These are phyloP conservation scores for Gynandropsis gynandra DNA, from an alignment of 345 rosid species.

Conservation along the genomic window DNA sequence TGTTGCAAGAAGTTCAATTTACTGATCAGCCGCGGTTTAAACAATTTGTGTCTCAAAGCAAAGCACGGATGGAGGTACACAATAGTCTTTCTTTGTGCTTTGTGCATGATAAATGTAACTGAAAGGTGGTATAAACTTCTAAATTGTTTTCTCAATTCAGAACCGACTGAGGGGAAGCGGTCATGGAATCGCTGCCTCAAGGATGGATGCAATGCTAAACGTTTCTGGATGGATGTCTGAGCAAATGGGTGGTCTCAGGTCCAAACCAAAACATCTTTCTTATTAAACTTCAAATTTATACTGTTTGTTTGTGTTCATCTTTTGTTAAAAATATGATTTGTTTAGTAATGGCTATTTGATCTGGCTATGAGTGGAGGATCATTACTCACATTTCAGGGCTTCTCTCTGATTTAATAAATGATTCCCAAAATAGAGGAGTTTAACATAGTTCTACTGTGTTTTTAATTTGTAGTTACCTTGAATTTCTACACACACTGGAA, in stretches of 20 bases:
- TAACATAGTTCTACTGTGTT: constrained; percentile 9
- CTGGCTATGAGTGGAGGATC: constrained; percentile 1
- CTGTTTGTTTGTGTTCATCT: neutral
- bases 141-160: constrained; percentile 31
- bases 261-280: constrained; percentile 14
- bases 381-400: neutral
- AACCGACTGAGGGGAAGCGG: constrained; percentile 91
- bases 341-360: neutral
- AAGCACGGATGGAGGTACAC: constrained; percentile 93
- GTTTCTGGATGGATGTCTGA: constrained; percentile 94
- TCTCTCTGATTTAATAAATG: neutral
- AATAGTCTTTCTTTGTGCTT: constrained; percentile 3
- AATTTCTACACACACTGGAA: constrained; percentile 67
- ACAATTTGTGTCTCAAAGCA: constrained; percentile 96
- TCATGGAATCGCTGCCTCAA: constrained; percentile 78
- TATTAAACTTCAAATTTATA: constrained; percentile 3
- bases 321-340: neutral
- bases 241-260: constrained; percentile 99
- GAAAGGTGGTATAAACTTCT: constrained; percentile 7
- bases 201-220: constrained; percentile 93
- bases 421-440: constrained; percentile 4
- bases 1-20: constrained; percentile 94
- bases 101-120: constrained; percentile 8
- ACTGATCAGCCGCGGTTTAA: constrained; percentile 94
- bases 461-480: constrained; percentile 56